These are phyloP conservation scores for Xylariaceae sp. DNA, from an alignment of 2,329 filamentous ascomycete genomes.

Conservation along the genomic window DNA sequence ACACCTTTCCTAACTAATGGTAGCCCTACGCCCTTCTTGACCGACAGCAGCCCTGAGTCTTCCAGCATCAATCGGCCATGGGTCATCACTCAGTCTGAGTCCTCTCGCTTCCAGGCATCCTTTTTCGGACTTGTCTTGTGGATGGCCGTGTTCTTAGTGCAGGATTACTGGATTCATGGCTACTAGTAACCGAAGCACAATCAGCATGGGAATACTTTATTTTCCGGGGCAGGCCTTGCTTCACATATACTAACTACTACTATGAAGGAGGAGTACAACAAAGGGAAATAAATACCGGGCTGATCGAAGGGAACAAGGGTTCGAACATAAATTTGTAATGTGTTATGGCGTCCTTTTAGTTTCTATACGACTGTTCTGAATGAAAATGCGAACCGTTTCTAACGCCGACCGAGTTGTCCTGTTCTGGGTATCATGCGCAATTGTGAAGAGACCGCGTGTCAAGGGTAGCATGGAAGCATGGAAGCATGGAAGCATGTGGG, in stretches of 20 bases:
- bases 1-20: background rate
- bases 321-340: constrained; percentile 22
- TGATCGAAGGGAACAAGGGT: constrained; percentile 11
- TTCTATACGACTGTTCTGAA: constrained; percentile 19
- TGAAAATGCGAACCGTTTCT: constrained; percentile 16
- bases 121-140: constrained; percentile 27
- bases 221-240: constrained; percentile 10
- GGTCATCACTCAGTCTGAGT: constrained; percentile 22
- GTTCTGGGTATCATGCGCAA: constrained; percentile 24
- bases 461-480: background rate
- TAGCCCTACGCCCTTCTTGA: constrained; percentile 2
- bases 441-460: background rate
- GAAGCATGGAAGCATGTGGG: background rate
- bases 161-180: constrained; percentile 28
- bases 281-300: constrained; percentile 1
- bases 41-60: constrained; percentile 10
- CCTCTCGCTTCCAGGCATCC: constrained; percentile 16
- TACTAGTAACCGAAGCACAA: constrained; percentile 15
- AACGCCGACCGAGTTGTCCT: constrained; percentile 13
- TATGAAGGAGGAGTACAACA: background rate
- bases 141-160: constrained; percentile 22
- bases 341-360: constrained; percentile 20
- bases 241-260: constrained; percentile 14
- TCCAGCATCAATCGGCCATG: constrained; percentile 24
- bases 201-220: constrained; percentile 10